Percentiles rank a stretch among this genome's conserved stretches.
These are phyloP conservation scores for Lanmaoa rubissima DNA, from an alignment of 768 basidiomycete species.

Conservation along the genomic window DNA sequence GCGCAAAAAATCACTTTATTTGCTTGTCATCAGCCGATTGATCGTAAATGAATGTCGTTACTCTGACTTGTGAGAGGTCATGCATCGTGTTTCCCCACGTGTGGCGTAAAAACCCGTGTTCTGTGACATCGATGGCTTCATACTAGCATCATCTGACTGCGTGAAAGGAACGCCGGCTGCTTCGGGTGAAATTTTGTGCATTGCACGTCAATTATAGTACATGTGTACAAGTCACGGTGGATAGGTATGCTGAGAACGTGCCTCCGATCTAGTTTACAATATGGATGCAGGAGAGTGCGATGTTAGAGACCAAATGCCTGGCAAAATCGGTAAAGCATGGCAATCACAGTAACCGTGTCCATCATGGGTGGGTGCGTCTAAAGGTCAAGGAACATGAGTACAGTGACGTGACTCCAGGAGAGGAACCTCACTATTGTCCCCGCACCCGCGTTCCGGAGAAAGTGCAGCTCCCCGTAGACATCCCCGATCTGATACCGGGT, in stretches of 20 bases:
- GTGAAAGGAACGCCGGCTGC: slow-evolving; percentile 20
- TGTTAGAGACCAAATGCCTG: slow-evolving; percentile 46
- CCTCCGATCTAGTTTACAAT: slow-evolving; percentile 32
- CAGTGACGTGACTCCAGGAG: slow-evolving; percentile 18
- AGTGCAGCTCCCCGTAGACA: slow-evolving; percentile 83
- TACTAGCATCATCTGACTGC: slow-evolving; percentile 18
- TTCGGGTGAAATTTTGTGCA: slow-evolving; percentile 23
- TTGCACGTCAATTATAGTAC: slow-evolving; percentile 33
- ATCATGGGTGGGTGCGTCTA: slow-evolving; percentile 88
- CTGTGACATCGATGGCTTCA: slow-evolving; percentile 19
- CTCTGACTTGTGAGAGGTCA: slow-evolving; percentile 17
- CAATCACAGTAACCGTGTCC: slow-evolving; percentile 83
- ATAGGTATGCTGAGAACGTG: slow-evolving; percentile 31
- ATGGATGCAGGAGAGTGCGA: slow-evolving; percentile 23
- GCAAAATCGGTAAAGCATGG: slow-evolving; percentile 84
- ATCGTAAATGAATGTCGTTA: slow-evolving; percentile 25
- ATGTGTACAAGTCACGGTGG: slow-evolving; percentile 29
- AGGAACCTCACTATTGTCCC: slow-evolving; percentile 67
- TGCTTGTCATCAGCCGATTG: slow-evolving; percentile 32
- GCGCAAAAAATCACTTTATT: slow-evolving; percentile 22
- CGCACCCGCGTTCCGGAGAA: slow-evolving; percentile 72
- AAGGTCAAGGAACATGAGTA: slow-evolving; percentile 23
- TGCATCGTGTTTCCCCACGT: slow-evolving; percentile 36
- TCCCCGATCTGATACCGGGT: slow-evolving; percentile 85
- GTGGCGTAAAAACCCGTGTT: slow-evolving; percentile 31